These are phyloP conservation scores for Boletales sp. DNA, from an alignment of 768 basidiomycete species.

Conservation along the genomic window DNA sequence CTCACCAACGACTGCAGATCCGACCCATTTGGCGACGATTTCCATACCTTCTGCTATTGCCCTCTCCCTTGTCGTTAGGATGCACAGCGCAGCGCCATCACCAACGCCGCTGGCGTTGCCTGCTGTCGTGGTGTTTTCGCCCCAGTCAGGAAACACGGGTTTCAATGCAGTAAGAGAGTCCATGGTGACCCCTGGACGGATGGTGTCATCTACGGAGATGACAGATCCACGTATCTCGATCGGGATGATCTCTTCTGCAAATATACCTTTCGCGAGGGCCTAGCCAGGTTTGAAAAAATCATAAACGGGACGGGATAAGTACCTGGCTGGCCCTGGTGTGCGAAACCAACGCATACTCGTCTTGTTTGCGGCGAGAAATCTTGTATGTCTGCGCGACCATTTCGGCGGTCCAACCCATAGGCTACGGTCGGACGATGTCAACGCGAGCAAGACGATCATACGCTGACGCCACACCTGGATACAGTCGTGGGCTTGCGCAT, in stretches of 20 bases:
- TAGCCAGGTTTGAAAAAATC: constrained; percentile 21
- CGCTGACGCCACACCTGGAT: constrained; percentile 44
- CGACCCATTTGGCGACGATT: constrained; percentile 81
- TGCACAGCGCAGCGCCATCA: constrained; percentile 85
- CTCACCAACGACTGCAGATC: constrained; percentile 72
- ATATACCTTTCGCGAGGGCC: constrained; percentile 69
- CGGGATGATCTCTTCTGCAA: constrained; percentile 87
- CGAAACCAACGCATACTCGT: constrained; percentile 85
- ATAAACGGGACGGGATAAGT: background rate
- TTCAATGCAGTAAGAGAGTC: constrained; percentile 78
- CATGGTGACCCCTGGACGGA: constrained; percentile 75
- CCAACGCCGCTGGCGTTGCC: constrained; percentile 89
- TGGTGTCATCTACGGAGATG: constrained; percentile 80
- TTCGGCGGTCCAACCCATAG: constrained; percentile 96
- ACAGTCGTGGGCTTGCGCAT: constrained; percentile 69
- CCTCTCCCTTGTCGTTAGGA: constrained; percentile 75
- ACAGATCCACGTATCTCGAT: constrained; percentile 66
- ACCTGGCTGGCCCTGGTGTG: constrained; percentile 77
- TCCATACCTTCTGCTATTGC: constrained; percentile 76
- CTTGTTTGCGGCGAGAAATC: constrained; percentile 79
- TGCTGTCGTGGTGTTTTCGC: constrained; percentile 64
- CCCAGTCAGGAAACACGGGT: constrained; percentile 85
- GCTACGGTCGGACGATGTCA: constrained; percentile 38
- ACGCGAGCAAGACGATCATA: background rate
- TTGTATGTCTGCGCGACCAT: constrained; percentile 80